These are phyloP conservation scores for Botrytis medusae DNA, from an alignment of 2,329 filamentous ascomycete species.

Conservation along the genomic window DNA sequence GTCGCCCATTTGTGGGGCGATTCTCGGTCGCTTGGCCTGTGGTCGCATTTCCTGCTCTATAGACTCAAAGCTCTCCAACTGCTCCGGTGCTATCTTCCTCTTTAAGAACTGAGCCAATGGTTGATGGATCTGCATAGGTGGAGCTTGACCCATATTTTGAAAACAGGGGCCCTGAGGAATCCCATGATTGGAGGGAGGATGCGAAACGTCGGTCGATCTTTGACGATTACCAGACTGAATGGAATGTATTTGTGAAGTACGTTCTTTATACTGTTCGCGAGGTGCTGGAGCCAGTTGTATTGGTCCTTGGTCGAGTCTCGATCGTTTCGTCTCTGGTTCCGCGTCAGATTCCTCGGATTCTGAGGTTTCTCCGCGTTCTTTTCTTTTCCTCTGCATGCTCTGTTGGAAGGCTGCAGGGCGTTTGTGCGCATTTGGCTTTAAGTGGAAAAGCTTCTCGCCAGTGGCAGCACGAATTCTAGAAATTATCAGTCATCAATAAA, in stretches of 20 bases:
- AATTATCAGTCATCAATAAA: neutral
- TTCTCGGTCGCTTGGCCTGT: neutral
- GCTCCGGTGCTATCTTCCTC: neutral
- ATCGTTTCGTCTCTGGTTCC: neutral
- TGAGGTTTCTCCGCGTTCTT: neutral
- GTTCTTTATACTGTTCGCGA: neutral
- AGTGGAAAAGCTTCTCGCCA: neutral
- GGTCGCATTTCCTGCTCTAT: accelerated
- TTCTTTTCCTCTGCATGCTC: neutral
- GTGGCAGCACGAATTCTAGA: neutral
- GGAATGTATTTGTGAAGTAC: neutral
- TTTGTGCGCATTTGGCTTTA: neutral
- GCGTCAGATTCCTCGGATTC: accelerated
- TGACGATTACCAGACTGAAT: neutral
- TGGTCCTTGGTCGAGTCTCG: neutral
- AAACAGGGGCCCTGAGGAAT: neutral
- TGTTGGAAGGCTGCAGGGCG: accelerated
- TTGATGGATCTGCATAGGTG: neutral
- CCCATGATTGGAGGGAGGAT: accelerated
- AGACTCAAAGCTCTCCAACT: too few species aligned
- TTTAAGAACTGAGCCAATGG: neutral
- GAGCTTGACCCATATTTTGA: neutral
- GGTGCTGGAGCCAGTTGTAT: accelerated
- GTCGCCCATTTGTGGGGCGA: neutral
- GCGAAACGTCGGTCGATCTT: neutral